phyloP scores from a whole-genome alignment of 441 rosid species.

The Pelargonium australe region DNA sequence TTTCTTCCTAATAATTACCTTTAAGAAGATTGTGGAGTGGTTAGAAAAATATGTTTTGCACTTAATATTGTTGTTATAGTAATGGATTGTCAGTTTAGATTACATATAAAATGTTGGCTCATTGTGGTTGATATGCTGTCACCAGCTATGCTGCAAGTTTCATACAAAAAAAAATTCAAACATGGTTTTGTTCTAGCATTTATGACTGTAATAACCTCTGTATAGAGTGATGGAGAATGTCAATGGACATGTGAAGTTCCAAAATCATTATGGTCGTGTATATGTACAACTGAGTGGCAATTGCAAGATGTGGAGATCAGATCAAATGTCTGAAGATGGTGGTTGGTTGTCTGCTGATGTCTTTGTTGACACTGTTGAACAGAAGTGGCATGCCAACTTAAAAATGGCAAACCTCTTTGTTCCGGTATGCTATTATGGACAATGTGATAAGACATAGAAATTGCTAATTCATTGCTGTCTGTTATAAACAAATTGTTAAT shows the following conservation, averaged over 20 bases:
- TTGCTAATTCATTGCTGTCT: conserved; percentile 6
- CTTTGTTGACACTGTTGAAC: conserved; percentile 82
- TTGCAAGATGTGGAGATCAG: conserved; percentile 90
- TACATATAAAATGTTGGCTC: background rate
- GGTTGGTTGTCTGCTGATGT: conserved; percentile 95
- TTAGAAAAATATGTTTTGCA: background rate
- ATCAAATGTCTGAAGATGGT: conserved; percentile 69
- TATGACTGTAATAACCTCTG: conserved; percentile 22
- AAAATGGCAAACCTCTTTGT: conserved; percentile 76
- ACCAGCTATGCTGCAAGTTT: background rate
- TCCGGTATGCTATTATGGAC: conserved; percentile 68
- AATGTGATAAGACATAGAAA: conserved; percentile 19
- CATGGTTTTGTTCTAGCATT: conserved; percentile 23
- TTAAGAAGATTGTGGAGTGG: background rate
- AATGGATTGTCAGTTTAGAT: background rate
- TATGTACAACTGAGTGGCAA: conserved; percentile 86
- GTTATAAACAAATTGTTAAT: conserved; percentile 18
- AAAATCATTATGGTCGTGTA: conserved; percentile 79
- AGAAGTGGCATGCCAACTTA: conserved; percentile 95
- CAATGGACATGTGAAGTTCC: conserved; percentile 82
- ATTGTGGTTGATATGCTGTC: background rate
- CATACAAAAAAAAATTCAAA: background rate
- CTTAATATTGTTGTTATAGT: background rate
- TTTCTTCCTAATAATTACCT: background rate
- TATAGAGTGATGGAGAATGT: conserved; percentile 84